Evolutionary conservation across 169 alveolate species (phyloP), one percentile per base, ranked within the genome.

Genomic region (Pseudocohnilembus persalinus): DNA sequence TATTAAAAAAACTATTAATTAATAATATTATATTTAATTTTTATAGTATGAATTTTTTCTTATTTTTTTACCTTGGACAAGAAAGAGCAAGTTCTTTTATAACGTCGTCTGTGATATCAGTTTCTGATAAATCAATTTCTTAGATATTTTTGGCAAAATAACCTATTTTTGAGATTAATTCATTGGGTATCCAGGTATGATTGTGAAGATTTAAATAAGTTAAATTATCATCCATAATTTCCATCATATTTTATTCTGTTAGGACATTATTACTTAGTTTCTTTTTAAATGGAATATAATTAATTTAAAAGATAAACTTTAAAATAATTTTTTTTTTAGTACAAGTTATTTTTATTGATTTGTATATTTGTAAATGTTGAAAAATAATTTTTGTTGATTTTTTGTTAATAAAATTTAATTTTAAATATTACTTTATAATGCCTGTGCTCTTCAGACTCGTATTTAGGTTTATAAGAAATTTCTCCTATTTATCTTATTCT

Each of bases 101-200:
- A 6, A 85, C 75, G 29, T 85, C 89, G 79, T 85, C 89, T 25
- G 73, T 81, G n/a, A 85, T 65, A 1, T 78, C 85, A 77, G 89
- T 85, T 64, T 77, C 77, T 27, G 89, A 85, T 20, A 85, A 63
- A 25, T 68, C 64, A 16, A 85, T 24, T 77, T 85, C 89, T 79
- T 85, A 84, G 29, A 85, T 63, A 72, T 85, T 85, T 28, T 33
- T 31, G 25, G 89, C 89, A 79, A 85, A 85, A 27, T 85, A 85
- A 34, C 89, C 89, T 73, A 85, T 85, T 74, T 85, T 85, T 31
- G 74, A 68, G 1, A 85, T 75, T 34, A 77, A 77, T 73, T 85
- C 89, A 76, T 77, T 85, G 4, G 78, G 68, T n/a, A 85, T 49
- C 89, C 89, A 85, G 0, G 89, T 85, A 31, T 85, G 89, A 79